Evolutionary conservation across 345 rosid species (phyloP).

Genomic region (Passiflora organensis): DNA sequence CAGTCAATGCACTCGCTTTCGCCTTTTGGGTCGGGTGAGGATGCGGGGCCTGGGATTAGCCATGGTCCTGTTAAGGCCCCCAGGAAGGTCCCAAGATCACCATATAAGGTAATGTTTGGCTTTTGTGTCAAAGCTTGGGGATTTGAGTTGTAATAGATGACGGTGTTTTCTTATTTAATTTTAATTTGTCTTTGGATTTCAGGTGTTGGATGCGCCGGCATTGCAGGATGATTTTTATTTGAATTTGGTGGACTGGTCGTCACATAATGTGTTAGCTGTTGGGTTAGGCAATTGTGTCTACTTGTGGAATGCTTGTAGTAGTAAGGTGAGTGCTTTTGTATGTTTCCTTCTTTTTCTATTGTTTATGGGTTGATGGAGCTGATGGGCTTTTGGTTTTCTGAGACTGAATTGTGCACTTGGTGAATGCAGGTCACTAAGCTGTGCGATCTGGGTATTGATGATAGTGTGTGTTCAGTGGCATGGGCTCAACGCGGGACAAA

Average conservation of each 20-base stretch:
- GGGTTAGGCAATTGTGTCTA: conserved; percentile 95
- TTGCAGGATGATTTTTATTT: conserved; percentile 99
- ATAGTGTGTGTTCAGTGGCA: conserved; percentile 87
- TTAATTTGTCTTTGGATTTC: conserved; percentile 8
- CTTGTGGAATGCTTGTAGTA: conserved; percentile 98
- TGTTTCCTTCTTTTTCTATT: neutral
- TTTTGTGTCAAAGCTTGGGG: too few relatives aligned
- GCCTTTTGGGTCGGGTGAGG: conserved; percentile 57
- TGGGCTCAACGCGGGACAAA: conserved; percentile 89
- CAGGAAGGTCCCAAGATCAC: conserved; percentile 82
- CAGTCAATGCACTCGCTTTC: conserved; percentile 55
- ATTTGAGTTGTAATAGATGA: too few relatives aligned
- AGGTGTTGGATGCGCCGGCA: conserved; percentile 99
- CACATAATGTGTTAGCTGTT: conserved; percentile 86
- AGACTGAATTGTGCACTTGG: neutral
- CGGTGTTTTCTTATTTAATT: neutral
- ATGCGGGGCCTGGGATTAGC: conserved; percentile 49
- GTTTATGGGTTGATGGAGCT: neutral
- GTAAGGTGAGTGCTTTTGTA: conserved; percentile 63
- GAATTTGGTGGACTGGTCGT: conserved; percentile 98
- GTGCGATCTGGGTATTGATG: conserved; percentile 86
- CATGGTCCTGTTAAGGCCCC: conserved; percentile 68
- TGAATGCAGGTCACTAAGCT: conserved; percentile 83
- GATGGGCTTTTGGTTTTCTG: conserved; percentile 2
- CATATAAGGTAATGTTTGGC: conserved; percentile 95